phyloP scores from a whole-genome alignment of 2,329 filamentous ascomycete genomes.

The Talaromyces rugulosus region DNA sequence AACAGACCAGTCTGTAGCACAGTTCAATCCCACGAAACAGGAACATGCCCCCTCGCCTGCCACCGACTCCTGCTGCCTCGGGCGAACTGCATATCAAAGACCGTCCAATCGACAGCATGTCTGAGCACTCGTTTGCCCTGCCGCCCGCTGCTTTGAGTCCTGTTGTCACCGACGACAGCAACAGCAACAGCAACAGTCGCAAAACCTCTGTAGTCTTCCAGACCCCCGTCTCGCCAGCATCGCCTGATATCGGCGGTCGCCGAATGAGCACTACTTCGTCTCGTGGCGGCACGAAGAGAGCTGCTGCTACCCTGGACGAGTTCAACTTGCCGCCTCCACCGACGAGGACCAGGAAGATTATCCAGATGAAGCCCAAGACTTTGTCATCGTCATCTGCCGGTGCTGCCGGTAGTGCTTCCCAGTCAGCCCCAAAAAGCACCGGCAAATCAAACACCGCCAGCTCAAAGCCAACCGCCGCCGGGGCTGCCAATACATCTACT shows the following conservation, averaged over 20 bases:
- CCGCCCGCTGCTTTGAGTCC: conserved; percentile 34
- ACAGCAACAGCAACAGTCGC: conserved; percentile 1
- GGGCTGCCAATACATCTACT: not conserved
- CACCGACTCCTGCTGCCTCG: conserved; percentile 30
- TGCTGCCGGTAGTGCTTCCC: conserved; percentile 21
- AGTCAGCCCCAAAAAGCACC: conserved; percentile 5
- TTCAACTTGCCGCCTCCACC: conserved; percentile 89
- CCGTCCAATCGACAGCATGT: conserved; percentile 20
- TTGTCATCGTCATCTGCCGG: conserved; percentile 36
- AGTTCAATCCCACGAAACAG: not conserved
- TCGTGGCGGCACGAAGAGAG: conserved; percentile 34
- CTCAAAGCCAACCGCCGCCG: not conserved
- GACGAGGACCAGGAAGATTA: conserved; percentile 89
- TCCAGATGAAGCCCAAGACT: conserved; percentile 82
- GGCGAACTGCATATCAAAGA: conserved; percentile 36
- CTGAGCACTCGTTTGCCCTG: conserved; percentile 30
- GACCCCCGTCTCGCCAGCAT: conserved; percentile 31
- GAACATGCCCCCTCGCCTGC: conserved; percentile 9
- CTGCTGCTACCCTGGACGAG: conserved; percentile 30
- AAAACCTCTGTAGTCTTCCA: conserved; percentile 24
- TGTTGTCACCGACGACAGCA: conserved; percentile 10
- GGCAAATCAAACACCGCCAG: not conserved
- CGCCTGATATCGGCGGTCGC: conserved; percentile 24
- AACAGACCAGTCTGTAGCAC: not conserved
- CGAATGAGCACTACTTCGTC: conserved; percentile 23